phyloP scores from a whole-genome alignment of 768 basidiomycete genomes.

The Hygrocybe coccinea region DNA sequence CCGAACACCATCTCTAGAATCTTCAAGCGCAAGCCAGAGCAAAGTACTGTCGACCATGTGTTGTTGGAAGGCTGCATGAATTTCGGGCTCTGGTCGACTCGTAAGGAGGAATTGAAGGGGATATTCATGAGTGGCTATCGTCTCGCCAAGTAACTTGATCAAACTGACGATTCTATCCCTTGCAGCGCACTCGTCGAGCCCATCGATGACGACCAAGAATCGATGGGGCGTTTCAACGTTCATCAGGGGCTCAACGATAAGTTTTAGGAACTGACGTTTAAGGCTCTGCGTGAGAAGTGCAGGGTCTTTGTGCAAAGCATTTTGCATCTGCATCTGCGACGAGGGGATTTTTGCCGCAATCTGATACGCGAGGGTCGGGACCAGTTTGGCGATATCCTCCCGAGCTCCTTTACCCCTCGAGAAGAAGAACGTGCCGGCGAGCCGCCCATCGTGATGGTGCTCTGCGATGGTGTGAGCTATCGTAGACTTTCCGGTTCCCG shows the following conservation, averaged over 20 bases:
- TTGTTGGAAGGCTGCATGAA: conserved; percentile 13
- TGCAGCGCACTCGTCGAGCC: conserved; percentile 31
- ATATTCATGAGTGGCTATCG: conserved; percentile 14
- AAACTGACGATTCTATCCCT: conserved; percentile 22
- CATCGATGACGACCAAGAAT: conserved; percentile 30
- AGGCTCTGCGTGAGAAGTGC: background rate
- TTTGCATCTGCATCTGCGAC: background rate
- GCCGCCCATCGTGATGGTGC: conserved; percentile 6
- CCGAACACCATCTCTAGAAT: conserved; percentile 8
- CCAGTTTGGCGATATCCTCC: conserved; percentile 23
- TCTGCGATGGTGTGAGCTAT: conserved; percentile 29
- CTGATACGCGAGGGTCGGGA: conserved; percentile 32
- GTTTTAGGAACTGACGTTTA: conserved; percentile 28
- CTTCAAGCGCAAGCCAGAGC: background rate
- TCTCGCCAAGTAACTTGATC: conserved; percentile 23
- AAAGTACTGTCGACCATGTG: background rate
- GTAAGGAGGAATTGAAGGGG: conserved; percentile 31
- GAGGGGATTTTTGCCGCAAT: conserved; percentile 11
- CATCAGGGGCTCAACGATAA: conserved; percentile 27
- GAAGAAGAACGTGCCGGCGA: conserved; percentile 32
- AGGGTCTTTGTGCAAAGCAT: background rate
- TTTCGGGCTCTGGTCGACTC: conserved; percentile 29
- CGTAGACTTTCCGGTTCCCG: conserved; percentile 32
- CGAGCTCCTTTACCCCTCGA: conserved; percentile 21
- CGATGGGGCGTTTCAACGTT: background rate